These are phyloP conservation scores for Aspergillus ochraceoroseus DNA, from an alignment of 2,329 filamentous ascomycete species.

Conservation along the genomic window DNA sequence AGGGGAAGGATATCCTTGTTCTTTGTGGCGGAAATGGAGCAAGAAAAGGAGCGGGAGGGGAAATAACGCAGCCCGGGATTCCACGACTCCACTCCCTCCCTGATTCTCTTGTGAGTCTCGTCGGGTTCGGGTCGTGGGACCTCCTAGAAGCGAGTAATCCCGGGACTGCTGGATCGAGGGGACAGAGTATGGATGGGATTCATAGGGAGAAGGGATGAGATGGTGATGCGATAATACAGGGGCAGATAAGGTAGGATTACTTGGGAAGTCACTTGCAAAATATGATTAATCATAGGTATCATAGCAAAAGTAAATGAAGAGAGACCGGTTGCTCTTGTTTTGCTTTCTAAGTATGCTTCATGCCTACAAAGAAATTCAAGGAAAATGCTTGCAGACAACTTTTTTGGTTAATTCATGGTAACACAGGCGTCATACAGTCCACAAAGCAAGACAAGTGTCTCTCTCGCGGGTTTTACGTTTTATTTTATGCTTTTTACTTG, in stretches of 20 bases:
- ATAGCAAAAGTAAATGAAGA: conserved; percentile 25
- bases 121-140: no score
- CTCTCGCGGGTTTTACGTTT: conserved; percentile 27
- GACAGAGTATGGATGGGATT: no score
- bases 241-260: not conserved
- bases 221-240: not conserved
- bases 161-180: no score
- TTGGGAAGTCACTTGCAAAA: conserved; percentile 18
- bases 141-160: no score
- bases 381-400: conserved; percentile 17
- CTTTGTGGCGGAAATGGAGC: no score
- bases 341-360: conserved; percentile 31
- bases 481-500: conserved; percentile 18
- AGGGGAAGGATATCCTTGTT: no score
- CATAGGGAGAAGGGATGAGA: no score
- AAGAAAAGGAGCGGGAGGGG: no score
- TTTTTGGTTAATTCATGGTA: conserved; percentile 23
- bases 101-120: no score
- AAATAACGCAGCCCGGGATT: no score
- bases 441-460: conserved; percentile 39
- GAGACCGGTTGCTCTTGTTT: conserved; percentile 26
- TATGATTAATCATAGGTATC: conserved; percentile 31
- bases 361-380: conserved; percentile 29
- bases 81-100: no score
- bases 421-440: conserved; percentile 34